Evolutionary conservation across 2,329 filamentous ascomycete species (phyloP).

Genomic region (Westerdykella ornata): DNA sequence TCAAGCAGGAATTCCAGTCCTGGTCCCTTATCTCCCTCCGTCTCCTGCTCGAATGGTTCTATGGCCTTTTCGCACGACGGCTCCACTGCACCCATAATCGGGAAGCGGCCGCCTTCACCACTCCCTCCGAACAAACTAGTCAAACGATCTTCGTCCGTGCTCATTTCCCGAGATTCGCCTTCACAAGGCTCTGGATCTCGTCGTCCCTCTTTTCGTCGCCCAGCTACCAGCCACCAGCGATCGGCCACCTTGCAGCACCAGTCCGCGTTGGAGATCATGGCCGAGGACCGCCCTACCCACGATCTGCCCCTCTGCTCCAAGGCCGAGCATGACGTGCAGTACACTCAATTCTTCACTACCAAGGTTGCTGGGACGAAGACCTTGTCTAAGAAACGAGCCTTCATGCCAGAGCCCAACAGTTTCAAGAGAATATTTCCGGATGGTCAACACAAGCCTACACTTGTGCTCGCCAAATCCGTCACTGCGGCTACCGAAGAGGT

Average conservation of each 20-base stretch:
- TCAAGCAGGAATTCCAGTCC: slow-evolving; percentile 59
- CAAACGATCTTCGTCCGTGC: slow-evolving; percentile 60
- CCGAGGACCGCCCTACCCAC: slow-evolving; percentile 18
- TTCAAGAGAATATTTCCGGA: slow-evolving; percentile 43
- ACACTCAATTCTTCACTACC: slow-evolving; percentile 35
- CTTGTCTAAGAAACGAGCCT: slow-evolving; percentile 38
- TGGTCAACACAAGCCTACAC: slow-evolving; percentile 41
- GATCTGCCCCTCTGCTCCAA: slow-evolving; percentile 13
- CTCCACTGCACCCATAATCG: slow-evolving; percentile 59
- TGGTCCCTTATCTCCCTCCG: slow-evolving; percentile 58
- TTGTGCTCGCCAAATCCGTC: slow-evolving; percentile 44
- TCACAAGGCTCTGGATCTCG: slow-evolving; percentile 53
- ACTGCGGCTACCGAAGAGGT: slow-evolving; percentile 27
- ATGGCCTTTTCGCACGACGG: slow-evolving; percentile 42
- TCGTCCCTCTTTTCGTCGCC: slow-evolving; percentile 60
- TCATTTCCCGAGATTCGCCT: slow-evolving; percentile 41
- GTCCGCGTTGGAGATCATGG: slow-evolving; percentile 27
- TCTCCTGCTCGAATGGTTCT: slow-evolving; percentile 57
- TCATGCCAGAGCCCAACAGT: slow-evolving; percentile 33
- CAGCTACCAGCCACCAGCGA: slow-evolving; percentile 72
- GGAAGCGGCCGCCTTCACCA: slow-evolving; percentile 33
- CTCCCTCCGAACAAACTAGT: slow-evolving; percentile 68
- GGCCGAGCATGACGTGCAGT: slow-evolving; percentile 27
- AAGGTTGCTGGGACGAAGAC: slow-evolving; percentile 32
- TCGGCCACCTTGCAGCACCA: slow-evolving; percentile 61